phyloP scores from a whole-genome alignment of 2,329 filamentous ascomycete species.

The Bipolaris bicolor region DNA sequence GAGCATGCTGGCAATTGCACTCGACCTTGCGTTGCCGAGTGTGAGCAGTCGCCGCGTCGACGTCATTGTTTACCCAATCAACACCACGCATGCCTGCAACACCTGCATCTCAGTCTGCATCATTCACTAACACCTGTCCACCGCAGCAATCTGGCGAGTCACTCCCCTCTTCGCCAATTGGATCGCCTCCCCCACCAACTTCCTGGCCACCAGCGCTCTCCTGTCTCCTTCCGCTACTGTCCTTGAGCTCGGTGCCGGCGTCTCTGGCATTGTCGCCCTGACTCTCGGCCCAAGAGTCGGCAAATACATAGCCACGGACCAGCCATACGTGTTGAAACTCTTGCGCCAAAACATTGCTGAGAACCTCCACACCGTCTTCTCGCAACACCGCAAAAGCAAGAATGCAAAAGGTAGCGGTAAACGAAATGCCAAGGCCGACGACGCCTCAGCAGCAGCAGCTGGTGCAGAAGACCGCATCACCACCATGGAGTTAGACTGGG shows the following conservation, averaged over 20 bases:
- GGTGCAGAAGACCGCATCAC: slow-evolving; percentile 14
- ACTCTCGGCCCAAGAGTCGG: slow-evolving; percentile 66
- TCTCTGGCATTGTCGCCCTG: slow-evolving; percentile 79
- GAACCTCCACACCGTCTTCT: slow-evolving; percentile 53
- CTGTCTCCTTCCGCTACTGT: slow-evolving; percentile 64
- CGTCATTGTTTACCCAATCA: background rate
- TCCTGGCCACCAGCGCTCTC: slow-evolving; percentile 64
- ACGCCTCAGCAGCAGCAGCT: background rate
- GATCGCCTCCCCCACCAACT: slow-evolving; percentile 69
- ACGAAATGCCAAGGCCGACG: slow-evolving; percentile 27
- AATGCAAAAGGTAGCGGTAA: background rate
- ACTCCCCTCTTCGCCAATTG: slow-evolving; percentile 82
- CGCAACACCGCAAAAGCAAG: slow-evolving; percentile 6
- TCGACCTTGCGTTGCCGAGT: background rate
- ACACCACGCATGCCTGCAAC: background rate
- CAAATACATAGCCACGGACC: slow-evolving; percentile 82
- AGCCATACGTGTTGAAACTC: slow-evolving; percentile 79
- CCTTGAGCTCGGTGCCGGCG: slow-evolving; percentile 87
- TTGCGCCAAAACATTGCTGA: slow-evolving; percentile 76
- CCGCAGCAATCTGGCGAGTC: slow-evolving; percentile 84
- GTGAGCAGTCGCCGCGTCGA: background rate
- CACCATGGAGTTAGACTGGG: slow-evolving; percentile 77
- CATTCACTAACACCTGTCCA: slow-evolving; percentile 1
- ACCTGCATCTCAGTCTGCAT: background rate
- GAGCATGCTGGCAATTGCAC: background rate